Base-by-base conservation (phyloP, 495 filamentous ascomycete genomes). In the Hypomontagnella submonticulosa region DNA sequence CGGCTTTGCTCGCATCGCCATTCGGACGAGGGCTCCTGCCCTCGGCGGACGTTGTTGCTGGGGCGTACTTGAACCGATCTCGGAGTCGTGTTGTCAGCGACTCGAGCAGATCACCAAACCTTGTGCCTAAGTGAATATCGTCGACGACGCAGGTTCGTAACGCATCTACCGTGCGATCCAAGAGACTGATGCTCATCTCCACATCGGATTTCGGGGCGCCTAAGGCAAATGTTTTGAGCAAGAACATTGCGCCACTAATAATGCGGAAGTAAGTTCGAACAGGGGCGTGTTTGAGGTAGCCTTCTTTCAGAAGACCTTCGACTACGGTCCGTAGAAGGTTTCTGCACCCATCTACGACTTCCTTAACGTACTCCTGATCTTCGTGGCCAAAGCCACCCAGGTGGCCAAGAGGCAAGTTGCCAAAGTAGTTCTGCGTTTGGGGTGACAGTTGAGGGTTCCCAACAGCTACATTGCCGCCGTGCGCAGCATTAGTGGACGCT, bases 241-340 rank as follows among this genome's bases (percentile, higher is more conserved):
- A 83, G 74, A 99, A 97, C 83, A 97, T 97, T 69, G 93, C 92
- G 18, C 92, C 93, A 54, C 90, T 93, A 66, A 98, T 85, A 71
- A 99, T 96, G 46, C 95, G 88, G 80, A 97, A 96, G 71, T 93
- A 96, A 0, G 96, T 97, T 41, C 95, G 84, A 16, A 97, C 93
- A 0, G 95, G 93, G 0, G 91, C 92, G 70, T 97, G 94, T 71
- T 92, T 92, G 19, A 99, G 88, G 64, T 92, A 92, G 44, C 90
- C 91, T 2, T 85, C 86, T 0, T 93, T 92, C 13, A 91, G 83
- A 32, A 99, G 85, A 2, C 87, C 89, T 32, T 98, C 88, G 5
- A 96, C 87, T 0, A 98, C 93, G 0, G 88, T 90, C 30, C 84
- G 81, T 13, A 99, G 82, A 13, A 98, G 88, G 56, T 88, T 93